Conservation (phyloP, 257 asterid species). For the Schizonepeta tenuifolia region DNA sequence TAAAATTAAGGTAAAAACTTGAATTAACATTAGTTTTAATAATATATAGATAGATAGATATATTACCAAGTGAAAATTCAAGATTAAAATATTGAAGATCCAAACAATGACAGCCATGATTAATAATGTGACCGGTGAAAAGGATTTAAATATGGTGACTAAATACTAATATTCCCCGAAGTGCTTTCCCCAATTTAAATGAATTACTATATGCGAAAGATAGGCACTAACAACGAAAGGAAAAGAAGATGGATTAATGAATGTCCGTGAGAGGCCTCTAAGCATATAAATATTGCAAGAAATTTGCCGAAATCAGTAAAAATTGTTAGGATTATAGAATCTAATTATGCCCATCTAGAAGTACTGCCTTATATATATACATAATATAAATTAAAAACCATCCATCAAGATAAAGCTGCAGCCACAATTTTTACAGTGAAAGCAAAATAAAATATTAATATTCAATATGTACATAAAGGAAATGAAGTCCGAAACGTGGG, state of each 20-base stretch:
- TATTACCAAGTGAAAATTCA: too few species aligned
- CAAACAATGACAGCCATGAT: neutral
- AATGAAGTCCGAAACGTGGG: slow-evolving; percentile 21
- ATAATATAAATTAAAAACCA: neutral
- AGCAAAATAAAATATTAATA: too few species aligned
- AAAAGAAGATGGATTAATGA: slow-evolving; percentile 24
- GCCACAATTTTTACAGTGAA: slow-evolving; percentile 14
- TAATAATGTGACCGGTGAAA: neutral
- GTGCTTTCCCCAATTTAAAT: neutral
- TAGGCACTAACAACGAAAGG: neutral
- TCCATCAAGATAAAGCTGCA: neutral
- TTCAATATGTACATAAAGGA: too few species aligned
- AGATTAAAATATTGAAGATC: neutral
- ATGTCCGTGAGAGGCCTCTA: slow-evolving; percentile 1
- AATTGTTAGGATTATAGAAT: neutral
- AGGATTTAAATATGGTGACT: neutral
- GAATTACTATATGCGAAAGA: neutral
- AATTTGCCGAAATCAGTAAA: neutral
- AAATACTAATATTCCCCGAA: neutral
- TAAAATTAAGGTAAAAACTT: too few species aligned
- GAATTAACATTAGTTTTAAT: too few species aligned
- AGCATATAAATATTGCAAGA: neutral
- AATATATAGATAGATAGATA: too few species aligned
- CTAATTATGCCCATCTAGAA: slow-evolving; percentile 26
- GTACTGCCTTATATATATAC: too few species aligned